These are phyloP conservation scores for Hanseniaspora valbyensis DNA, from an alignment of 805 yeast species.

Conservation along the genomic window DNA sequence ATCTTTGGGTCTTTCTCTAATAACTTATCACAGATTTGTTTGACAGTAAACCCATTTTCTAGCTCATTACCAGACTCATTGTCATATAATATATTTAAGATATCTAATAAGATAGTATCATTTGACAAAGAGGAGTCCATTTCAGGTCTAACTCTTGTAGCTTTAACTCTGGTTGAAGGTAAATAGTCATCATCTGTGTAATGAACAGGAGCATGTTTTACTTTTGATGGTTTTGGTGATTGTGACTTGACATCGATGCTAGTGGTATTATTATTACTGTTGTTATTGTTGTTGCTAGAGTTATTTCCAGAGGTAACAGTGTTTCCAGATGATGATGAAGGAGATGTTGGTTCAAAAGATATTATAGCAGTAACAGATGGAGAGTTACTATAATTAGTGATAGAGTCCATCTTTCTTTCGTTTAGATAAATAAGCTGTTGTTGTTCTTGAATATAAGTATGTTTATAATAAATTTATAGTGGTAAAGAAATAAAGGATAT, in stretches of 20 bases:
- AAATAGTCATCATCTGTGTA: constrained; percentile 44
- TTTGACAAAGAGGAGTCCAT: constrained; percentile 44
- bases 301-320: background rate
- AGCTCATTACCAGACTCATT: constrained; percentile 36
- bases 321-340: background rate
- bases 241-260: background rate
- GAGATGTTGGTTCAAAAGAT: background rate
- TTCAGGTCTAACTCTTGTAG: constrained; percentile 61
- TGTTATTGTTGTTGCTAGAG: too few relatives aligned
- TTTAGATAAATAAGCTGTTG: too few relatives aligned
- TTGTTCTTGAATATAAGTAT: too few relatives aligned
- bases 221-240: background rate
- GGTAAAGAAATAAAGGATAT: too few relatives aligned
- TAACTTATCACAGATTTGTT: constrained; percentile 69
- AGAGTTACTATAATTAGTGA: background rate
- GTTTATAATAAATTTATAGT: too few relatives aligned
- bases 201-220: constrained; percentile 18
- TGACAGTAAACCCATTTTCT: constrained; percentile 79
- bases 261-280: background rate
- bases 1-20: constrained; percentile 70
- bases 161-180: constrained; percentile 74
- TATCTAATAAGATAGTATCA: constrained; percentile 66
- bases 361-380: too few relatives aligned
- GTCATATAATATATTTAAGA: constrained; percentile 59
- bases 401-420: background rate